Evolutionary conservation across 441 rosid genomes (phyloP).

Genomic region (Adansonia rubrostipa): DNA sequence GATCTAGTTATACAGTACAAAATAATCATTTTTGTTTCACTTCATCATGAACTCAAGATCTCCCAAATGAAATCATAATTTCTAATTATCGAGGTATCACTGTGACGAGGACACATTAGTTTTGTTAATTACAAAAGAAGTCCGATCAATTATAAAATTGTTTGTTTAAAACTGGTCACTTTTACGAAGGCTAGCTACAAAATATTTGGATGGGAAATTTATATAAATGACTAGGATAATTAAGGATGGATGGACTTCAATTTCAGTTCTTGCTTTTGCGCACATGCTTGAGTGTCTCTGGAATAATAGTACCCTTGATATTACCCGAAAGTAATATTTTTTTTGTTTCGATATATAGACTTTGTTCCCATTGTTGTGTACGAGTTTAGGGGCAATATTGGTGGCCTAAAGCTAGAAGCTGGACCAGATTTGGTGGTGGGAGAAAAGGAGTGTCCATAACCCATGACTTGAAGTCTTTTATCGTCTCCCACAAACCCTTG

Average conservation of each 20-base stretch:
- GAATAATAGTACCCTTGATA: not conserved
- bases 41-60: too few species aligned
- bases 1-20: too few species aligned
- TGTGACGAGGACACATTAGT: too few species aligned
- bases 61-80: too few species aligned
- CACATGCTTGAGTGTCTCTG: conserved; percentile 4
- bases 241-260: not conserved
- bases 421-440: not conserved
- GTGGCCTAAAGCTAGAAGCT: not conserved
- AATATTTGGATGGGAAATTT: not conserved
- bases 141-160: too few species aligned
- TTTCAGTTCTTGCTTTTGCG: not conserved
- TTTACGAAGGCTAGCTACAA: not conserved
- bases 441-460: not conserved
- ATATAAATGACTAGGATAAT: not conserved
- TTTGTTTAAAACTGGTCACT: too few species aligned
- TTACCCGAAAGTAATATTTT: not conserved
- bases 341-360: not conserved
- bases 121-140: too few species aligned
- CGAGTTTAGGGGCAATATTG: not conserved
- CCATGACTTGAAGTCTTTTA: conserved; percentile 2
- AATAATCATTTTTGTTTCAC: too few species aligned
- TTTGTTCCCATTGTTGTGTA: not conserved
- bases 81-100: too few species aligned
- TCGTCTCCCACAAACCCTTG: not conserved